Percentiles rank a stretch among this genome's conserved stretches.
Evolutionary conservation across 306 rosid genomes (phyloP).

Genomic region (Casuarina glauca): DNA sequence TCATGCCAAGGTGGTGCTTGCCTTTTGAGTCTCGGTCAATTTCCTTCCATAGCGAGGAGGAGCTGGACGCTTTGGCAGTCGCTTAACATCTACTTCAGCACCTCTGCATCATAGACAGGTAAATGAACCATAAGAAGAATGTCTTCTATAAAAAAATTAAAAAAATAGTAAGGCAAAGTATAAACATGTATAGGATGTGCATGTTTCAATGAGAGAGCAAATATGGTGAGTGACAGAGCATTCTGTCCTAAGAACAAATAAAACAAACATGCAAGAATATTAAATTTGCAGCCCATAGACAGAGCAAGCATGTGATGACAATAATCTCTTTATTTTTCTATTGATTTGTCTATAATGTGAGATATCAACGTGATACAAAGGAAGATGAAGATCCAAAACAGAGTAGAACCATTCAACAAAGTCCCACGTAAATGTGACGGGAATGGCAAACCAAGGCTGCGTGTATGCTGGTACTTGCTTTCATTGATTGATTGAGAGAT

Average conservation of each 20-base stretch:
- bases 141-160: background rate
- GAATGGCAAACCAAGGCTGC: background rate
- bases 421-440: background rate
- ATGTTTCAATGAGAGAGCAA: too few species aligned
- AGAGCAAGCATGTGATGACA: too few species aligned
- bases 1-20: conserved; percentile 32
- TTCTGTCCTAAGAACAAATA: too few species aligned
- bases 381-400: background rate
- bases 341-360: too few species aligned
- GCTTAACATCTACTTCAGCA: conserved; percentile 80
- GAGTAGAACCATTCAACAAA: background rate
- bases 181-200: too few species aligned
- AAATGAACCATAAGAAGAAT: background rate
- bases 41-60: conserved; percentile 93
- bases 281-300: too few species aligned
- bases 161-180: background rate
- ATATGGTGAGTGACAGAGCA: too few species aligned
- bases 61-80: conserved; percentile 81
- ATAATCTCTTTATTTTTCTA: too few species aligned
- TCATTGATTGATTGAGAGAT: background rate
- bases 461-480: background rate
- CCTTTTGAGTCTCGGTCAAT: conserved; percentile 85
- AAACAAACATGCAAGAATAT: too few species aligned
- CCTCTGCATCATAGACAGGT: conserved; percentile 47
- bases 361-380: background rate